Evolutionary conservation across 2,329 filamentous ascomycete genomes (phyloP), one percentile per base, ranked within the genome.

Genomic region (Fusarium nanum): DNA sequence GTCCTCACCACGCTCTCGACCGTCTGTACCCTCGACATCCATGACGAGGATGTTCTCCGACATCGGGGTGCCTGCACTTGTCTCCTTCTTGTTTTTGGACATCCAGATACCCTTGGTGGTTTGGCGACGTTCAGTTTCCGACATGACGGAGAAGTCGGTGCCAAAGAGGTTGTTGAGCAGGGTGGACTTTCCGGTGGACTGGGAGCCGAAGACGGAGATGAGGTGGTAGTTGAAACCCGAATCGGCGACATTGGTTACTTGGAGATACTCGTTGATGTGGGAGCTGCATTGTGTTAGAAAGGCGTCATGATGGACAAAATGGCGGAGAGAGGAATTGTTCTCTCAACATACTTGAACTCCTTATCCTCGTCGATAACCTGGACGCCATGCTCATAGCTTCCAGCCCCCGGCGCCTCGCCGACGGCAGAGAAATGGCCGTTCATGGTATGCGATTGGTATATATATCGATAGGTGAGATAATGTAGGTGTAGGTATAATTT

Each of bases 31-130:
- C 81, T 99, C 96, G 45, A 99, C 96, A 78, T 99, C 96, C 96
- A 99, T 99, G 74, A 99, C 96, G 68, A 99, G 85, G 76, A 99
- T 98, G 81, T 99, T 99, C 76, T 97, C 93, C 57, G 95, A 94
- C 94, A 98, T 98, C 70, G 84, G 85, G 71, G 79, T 79, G 53
- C 83, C 82, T 50, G 80, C 82, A 59, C 82, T 84, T 60, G 83
- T 80, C 70, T 83, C 81, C 73, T 86, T 86, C 84, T 97, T 97
- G 83, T 98, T 98, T 85, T 97, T 97, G 71, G 94, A 97, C 91
- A 99, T 92, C 96, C 96, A 99, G 79, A 99, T 99, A 78, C 96
- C 96, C 85, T 98, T 99, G 46, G 96, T 99, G 0, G 96, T 99
- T 86, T 99, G 96, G 67, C 94, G 91, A 71, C 96, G 89, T 81